A percentile compares a stretch with the other conserved stretches of the same genome.
Conservation (phyloP, 2,329 filamentous ascomycete genomes). For the Alternaria atra region DNA sequence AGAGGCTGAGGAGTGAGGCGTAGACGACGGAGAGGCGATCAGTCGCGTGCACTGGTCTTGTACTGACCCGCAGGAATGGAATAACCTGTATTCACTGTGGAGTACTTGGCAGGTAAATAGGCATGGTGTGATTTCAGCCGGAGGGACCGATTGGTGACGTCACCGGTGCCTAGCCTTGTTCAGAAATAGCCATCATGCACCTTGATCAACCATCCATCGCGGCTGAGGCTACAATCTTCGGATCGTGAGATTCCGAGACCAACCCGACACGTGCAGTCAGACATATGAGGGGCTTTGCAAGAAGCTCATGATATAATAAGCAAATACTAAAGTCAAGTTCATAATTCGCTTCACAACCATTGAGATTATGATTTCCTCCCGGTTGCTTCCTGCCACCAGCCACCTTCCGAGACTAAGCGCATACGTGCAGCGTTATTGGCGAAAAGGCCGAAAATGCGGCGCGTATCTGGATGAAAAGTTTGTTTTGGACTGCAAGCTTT, state of each 20-base stretch:
- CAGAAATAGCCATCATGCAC: constrained; percentile 1
- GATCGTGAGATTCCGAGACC: neutral
- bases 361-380: neutral
- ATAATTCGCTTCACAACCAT: neutral
- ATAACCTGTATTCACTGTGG: constrained; percentile 38
- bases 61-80: constrained; percentile 19
- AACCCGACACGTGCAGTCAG: neutral
- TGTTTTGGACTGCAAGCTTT: neutral
- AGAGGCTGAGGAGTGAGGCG: constrained; percentile 34
- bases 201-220: constrained; percentile 5
- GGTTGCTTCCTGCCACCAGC: neutral
- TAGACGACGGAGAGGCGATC: constrained; percentile 22
- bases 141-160: constrained; percentile 21
- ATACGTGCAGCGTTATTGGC: neutral
- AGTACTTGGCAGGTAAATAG: constrained; percentile 17
- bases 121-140: constrained; percentile 14
- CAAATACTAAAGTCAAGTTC: neutral
- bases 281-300: neutral
- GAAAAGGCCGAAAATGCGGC: neutral
- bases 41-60: constrained; percentile 30
- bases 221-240: neutral
- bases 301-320: neutral
- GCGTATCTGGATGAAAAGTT: constrained; percentile 1
- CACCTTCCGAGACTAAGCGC: constrained; percentile 2
- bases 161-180: constrained; percentile 7